A percentile compares a stretch with the other conserved stretches of the same genome.
Evolutionary conservation across 257 asterid genomes (phyloP).

Genomic region (Anisodus tanguticus): DNA sequence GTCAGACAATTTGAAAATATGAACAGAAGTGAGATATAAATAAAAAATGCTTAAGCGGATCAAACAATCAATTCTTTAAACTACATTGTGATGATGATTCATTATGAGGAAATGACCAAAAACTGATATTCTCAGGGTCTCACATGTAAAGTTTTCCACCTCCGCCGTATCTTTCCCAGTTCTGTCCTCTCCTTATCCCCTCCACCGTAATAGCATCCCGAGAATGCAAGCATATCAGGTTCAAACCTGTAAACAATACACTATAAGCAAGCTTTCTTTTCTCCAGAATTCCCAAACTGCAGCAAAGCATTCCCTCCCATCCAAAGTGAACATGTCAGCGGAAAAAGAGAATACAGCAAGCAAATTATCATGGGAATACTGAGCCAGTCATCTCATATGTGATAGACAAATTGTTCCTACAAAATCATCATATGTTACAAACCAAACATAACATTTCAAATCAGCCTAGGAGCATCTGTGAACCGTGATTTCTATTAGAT

Average conservation of each 20-base stretch:
- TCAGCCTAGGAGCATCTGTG: not conserved
- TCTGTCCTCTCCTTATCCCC: constrained; percentile 93
- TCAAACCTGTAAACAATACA: constrained; percentile 71
- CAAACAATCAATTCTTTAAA: not conserved
- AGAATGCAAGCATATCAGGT: constrained; percentile 99
- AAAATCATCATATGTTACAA: constrained; percentile 19
- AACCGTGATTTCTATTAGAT: not conserved
- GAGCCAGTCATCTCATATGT: constrained; percentile 21
- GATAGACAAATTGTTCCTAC: not conserved
- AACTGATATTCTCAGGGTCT: constrained; percentile 34
- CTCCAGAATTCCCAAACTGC: constrained; percentile 21
- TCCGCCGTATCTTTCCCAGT: constrained; percentile 80
- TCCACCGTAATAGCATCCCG: constrained; percentile 98
- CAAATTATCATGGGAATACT: not conserved
- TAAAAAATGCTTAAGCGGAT: not conserved
- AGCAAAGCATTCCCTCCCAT: constrained; percentile 6
- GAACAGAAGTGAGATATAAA: not conserved
- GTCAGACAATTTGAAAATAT: not conserved
- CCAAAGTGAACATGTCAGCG: not conserved
- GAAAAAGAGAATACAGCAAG: not conserved
- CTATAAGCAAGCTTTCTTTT: constrained; percentile 13
- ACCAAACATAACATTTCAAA: not conserved
- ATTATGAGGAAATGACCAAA: constrained; percentile 20
- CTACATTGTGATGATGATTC: not conserved
- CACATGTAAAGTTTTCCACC: constrained; percentile 98